Evolutionary conservation across 2,329 filamentous ascomycete species (phyloP).

Genomic region (Cercospora sp.): DNA sequence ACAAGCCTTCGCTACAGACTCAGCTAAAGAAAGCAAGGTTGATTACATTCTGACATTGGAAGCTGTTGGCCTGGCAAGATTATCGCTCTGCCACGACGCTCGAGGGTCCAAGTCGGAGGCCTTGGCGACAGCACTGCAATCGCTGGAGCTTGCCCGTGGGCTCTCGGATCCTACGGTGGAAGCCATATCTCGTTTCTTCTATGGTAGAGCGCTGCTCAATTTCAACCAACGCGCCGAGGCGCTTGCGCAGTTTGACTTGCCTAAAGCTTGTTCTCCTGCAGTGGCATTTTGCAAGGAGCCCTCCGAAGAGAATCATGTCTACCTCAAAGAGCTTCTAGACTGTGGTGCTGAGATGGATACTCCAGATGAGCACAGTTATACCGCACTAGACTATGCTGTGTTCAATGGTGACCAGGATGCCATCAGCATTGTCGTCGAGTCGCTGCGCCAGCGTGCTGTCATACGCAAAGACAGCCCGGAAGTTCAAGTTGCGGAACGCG

Average conservation of each 20-base stretch:
- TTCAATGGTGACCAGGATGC: conserved; percentile 25
- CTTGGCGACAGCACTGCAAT: background rate
- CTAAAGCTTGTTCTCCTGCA: conserved; percentile 37
- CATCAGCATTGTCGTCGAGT: background rate
- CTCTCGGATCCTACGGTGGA: conserved; percentile 25
- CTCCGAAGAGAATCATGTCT: conserved; percentile 41
- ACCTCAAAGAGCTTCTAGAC: conserved; percentile 40
- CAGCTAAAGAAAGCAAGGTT: background rate
- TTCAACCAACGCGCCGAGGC: conserved; percentile 1
- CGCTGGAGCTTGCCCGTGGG: conserved; percentile 19
- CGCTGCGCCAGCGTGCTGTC: background rate
- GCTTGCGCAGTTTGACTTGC: conserved; percentile 36
- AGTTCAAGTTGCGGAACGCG: background rate
- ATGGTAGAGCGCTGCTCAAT: conserved; percentile 10
- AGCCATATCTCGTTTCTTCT: conserved; percentile 16
- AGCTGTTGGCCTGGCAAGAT: conserved; percentile 32
- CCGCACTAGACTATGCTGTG: conserved; percentile 44
- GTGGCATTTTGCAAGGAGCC: conserved; percentile 46
- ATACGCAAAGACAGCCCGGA: background rate
- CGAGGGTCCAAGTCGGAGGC: conserved; percentile 29
- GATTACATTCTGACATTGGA: background rate
- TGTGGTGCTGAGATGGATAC: conserved; percentile 39
- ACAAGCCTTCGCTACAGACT: background rate
- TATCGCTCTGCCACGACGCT: conserved; percentile 41
- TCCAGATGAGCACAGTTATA: conserved; percentile 42